Base-by-base conservation (phyloP, 2,329 filamentous ascomycete genomes). In the Botrytis byssoidea region DNA sequence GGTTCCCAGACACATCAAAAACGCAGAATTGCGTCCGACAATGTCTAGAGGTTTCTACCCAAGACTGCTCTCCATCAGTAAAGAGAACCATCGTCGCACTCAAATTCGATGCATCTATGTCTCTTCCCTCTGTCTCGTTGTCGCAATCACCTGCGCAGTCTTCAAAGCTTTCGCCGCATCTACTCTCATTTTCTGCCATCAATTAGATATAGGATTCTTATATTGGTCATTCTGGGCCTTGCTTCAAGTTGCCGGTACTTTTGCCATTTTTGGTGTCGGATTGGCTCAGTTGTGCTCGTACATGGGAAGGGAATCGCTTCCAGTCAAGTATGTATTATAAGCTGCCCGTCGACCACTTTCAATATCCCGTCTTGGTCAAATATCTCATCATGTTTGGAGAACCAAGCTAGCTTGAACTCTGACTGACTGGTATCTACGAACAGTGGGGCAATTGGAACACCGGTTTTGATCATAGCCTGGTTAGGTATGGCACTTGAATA, bases 201-300 rank as follows among this genome's bases (percentile, higher is more conserved):
- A 87, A 25, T 88, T 90, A 76, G 86, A 89, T 76, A 83, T 89
- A 72, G 88, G 88, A 81, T 84, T 76, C 48, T 81, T 90, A 0
- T 89, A 89, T 79, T 90, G 88, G 88, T 86, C 87, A 0, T 88
- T 87, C 3, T 90, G 87, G 86, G 88, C 86, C 35, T 87, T 88
- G 84, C 82, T 89, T 14, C 87, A 88, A 75, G 81, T 89, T 8
- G 88, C 88, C 3, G 86, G 86, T 3, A 80, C 87, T 74, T 87
- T 89, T 64, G 88, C 88, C 73, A 88, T 89, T 77, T 79, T 85
- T 40, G 88, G 88, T 42, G 85, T 89, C 73, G 83, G 86, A 37
- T 80, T 89, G 10, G 83, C 86, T 63, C 72, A 73, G 29, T 16
- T 72, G 16, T 72, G 61, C 25, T 40, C 35, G 20, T 37, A 25